Percentiles rank a stretch among this genome's conserved stretches.
Conservation (phyloP, 2,329 filamentous ascomycete genomes). For the Dactylellina parvicollis region DNA sequence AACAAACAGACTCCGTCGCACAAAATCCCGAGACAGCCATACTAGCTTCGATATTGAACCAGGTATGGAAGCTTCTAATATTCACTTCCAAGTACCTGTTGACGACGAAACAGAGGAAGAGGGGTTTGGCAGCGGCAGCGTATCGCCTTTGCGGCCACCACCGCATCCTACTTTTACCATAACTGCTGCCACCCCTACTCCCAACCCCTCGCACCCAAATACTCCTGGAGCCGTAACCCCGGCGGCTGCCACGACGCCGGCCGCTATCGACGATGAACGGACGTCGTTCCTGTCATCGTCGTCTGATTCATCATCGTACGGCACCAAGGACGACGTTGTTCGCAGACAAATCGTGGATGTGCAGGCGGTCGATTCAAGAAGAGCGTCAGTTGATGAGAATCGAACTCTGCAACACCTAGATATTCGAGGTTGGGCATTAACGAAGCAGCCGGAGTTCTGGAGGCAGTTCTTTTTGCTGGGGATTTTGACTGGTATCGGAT, state of each 20-base stretch:
- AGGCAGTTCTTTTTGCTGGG: slow-evolving; percentile 87
- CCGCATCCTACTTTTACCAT: slow-evolving; percentile 42
- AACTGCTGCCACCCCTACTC: slow-evolving; percentile 51
- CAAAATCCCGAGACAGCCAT: slow-evolving; percentile 64
- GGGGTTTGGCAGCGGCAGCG: slow-evolving; percentile 29
- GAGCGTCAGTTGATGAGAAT: slow-evolving; percentile 49
- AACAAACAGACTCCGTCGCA: slow-evolving; percentile 64
- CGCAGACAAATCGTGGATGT: slow-evolving; percentile 69
- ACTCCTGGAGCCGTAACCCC: slow-evolving; percentile 43
- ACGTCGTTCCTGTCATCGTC: slow-evolving; percentile 80
- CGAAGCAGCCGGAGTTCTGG: slow-evolving; percentile 84
- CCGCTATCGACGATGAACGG: slow-evolving; percentile 70
- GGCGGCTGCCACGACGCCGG: slow-evolving; percentile 24
- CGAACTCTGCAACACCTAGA: slow-evolving; percentile 68
- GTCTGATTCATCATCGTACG: slow-evolving; percentile 62
- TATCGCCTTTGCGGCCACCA: slow-evolving; percentile 20
- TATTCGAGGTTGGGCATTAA: slow-evolving; percentile 82
- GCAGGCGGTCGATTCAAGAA: slow-evolving; percentile 21
- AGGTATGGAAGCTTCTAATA: slow-evolving; percentile 67
- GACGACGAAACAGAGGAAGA: slow-evolving; percentile 46
- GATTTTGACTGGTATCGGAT: slow-evolving; percentile 87
- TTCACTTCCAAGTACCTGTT: slow-evolving; percentile 35
- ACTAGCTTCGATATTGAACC: slow-evolving; percentile 65
- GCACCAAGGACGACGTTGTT: slow-evolving; percentile 55
- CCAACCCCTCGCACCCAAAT: slow-evolving; percentile 40